These are phyloP conservation scores for Blastocystis sp. DNA, from an alignment of 352 stramenopile genomes.

Conservation along the genomic window DNA sequence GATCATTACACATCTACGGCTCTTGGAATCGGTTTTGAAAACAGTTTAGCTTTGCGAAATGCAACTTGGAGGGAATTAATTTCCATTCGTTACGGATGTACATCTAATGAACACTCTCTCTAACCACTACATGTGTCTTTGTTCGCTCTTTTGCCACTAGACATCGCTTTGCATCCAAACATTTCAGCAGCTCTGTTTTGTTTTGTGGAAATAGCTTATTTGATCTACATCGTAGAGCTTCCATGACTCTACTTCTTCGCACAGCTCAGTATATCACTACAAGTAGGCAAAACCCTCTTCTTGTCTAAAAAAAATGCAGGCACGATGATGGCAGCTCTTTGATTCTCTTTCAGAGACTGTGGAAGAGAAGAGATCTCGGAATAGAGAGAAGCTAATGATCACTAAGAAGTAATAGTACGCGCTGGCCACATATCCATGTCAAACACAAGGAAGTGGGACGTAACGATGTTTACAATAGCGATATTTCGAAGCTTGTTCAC, in stretches of 20 bases:
- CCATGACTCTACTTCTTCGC: background rate
- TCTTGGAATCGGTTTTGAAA: slow-evolving; percentile 46
- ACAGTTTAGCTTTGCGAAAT: background rate
- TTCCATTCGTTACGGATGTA: slow-evolving; percentile 2
- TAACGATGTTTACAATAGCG: slow-evolving; percentile 36
- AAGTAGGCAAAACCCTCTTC: background rate
- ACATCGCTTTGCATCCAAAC: background rate
- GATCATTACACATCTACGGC: background rate
- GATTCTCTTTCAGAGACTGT: background rate
- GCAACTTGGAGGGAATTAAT: background rate
- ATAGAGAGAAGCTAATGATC: slow-evolving; percentile 22
- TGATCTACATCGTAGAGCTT: background rate
- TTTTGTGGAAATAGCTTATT: background rate
- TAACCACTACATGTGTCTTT: background rate
- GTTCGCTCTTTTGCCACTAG: background rate
- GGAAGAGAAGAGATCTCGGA: background rate
- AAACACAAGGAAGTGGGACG: slow-evolving; percentile 37
- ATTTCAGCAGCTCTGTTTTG: slow-evolving; percentile 24
- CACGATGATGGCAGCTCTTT: background rate
- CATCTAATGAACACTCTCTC: background rate
- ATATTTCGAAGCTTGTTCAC: slow-evolving; percentile 60
- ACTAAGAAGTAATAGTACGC: background rate
- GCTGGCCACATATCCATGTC: slow-evolving; percentile 61
- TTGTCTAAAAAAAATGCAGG: slow-evolving; percentile 40
- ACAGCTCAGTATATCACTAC: background rate